Evolutionary conservation across 225 moss, liverwort and hornwort genomes (phyloP).

Genomic region (Takakia lepidozioides): DNA sequence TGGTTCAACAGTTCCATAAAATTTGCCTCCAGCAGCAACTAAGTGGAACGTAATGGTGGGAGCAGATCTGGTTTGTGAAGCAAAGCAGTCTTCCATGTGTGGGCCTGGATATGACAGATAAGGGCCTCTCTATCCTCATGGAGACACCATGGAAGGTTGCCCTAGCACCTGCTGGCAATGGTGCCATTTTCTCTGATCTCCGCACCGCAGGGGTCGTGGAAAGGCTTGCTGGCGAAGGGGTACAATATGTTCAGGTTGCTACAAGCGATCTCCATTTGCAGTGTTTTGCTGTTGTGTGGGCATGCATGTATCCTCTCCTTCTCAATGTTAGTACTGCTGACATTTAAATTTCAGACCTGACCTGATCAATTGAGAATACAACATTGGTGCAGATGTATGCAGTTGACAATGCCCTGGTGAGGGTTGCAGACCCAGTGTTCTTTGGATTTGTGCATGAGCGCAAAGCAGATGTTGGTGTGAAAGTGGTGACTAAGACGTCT

Average conservation of each 20-base stretch:
- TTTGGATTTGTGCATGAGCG: conserved; percentile 68
- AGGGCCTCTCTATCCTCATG: conserved; percentile 47
- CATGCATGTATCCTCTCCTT: too few relatives aligned
- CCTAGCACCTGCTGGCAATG: conserved; percentile 82
- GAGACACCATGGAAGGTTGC: conserved; percentile 81
- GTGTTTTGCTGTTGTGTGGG: too few relatives aligned
- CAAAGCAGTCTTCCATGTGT: conserved; percentile 85
- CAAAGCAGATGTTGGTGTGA: conserved; percentile 67
- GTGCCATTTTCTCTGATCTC: conserved; percentile 69
- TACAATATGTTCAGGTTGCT: conserved; percentile 81
- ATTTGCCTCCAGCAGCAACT: too few relatives aligned
- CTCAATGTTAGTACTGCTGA: too few relatives aligned
- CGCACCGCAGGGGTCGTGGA: conserved; percentile 37
- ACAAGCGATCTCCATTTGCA: background rate
- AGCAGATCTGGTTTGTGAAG: conserved; percentile 88
- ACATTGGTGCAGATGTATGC: conserved; percentile 82
- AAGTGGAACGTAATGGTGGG: background rate
- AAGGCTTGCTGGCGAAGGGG: conserved; percentile 55
- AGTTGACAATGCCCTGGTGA: conserved; percentile 75
- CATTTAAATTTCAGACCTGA: background rate
- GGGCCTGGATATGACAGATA: conserved; percentile 24
- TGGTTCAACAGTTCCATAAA: too few relatives aligned
- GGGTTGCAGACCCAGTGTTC: conserved; percentile 91
- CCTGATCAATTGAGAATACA: background rate
- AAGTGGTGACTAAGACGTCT: conserved; percentile 56